Conservation (phyloP, 2,329 filamentous ascomycete species). For the Aspergillus intermedius region DNA sequence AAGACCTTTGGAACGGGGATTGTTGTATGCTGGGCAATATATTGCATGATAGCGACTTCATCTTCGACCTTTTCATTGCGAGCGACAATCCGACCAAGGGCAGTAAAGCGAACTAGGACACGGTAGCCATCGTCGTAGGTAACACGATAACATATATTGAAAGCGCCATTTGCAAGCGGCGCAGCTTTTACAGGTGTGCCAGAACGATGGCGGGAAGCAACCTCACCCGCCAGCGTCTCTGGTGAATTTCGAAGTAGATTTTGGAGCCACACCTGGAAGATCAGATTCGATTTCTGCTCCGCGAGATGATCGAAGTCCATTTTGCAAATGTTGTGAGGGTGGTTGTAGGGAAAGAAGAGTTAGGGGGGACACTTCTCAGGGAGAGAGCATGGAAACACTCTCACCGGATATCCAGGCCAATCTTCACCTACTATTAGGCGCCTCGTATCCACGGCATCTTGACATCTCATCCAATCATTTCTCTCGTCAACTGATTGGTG, state of each 20-base stretch:
- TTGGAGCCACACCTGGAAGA: too few relatives aligned
- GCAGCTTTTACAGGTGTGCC: conserved; percentile 13
- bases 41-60: conserved; percentile 9
- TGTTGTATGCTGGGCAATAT: conserved; percentile 1
- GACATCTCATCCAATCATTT: too few relatives aligned
- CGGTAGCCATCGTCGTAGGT: conserved; percentile 18
- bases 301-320: conserved; percentile 22
- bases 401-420: too few relatives aligned
- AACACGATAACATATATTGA: conserved; percentile 26
- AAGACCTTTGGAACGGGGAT: conserved; percentile 11
- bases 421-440: too few relatives aligned
- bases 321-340: too few relatives aligned
- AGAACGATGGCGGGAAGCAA: conserved; percentile 15
- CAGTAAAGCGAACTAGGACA: conserved; percentile 20
- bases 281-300: conserved; percentile 17
- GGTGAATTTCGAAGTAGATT: conserved; percentile 15
- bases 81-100: conserved; percentile 14
- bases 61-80: conserved; percentile 19
- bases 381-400: too few relatives aligned
- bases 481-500: too few relatives aligned
- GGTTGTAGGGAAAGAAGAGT: too few relatives aligned
- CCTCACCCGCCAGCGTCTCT: conserved; percentile 18
- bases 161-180: conserved; percentile 20
- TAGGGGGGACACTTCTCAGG: too few relatives aligned
- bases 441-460: too few relatives aligned